Evolutionary conservation across 495 filamentous ascomycete species (phyloP).

Genomic region (Xylaria nigripes): DNA sequence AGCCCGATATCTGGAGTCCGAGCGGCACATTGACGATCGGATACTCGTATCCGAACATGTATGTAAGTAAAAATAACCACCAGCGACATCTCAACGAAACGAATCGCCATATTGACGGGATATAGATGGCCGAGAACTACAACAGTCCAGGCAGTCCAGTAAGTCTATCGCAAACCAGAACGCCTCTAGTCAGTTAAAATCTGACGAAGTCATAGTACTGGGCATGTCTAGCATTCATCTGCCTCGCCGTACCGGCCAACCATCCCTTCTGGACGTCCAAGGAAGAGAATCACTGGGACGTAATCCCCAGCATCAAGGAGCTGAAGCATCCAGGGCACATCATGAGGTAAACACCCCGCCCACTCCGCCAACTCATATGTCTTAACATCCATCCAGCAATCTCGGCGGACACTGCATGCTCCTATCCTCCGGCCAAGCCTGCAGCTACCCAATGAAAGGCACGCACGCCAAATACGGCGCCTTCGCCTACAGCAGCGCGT

Average conservation of each 20-base stretch:
- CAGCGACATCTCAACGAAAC: neutral
- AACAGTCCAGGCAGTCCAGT: constrained; percentile 57
- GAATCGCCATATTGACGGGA: constrained; percentile 9
- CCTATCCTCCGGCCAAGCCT: constrained; percentile 66
- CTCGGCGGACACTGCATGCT: constrained; percentile 62
- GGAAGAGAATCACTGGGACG: constrained; percentile 52
- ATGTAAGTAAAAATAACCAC: constrained; percentile 37
- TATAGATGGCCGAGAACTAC: constrained; percentile 62
- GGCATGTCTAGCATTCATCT: constrained; percentile 70
- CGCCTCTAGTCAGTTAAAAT: neutral
- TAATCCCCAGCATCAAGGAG: constrained; percentile 45
- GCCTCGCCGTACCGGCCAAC: constrained; percentile 54
- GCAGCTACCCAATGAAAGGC: constrained; percentile 69
- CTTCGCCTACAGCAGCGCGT: constrained; percentile 67
- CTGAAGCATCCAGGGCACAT: constrained; percentile 66
- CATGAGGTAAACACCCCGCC: constrained; percentile 32
- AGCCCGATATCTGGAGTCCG: constrained; percentile 61
- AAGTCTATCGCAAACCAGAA: constrained; percentile 10
- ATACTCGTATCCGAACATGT: constrained; percentile 73
- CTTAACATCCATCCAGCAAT: constrained; percentile 19
- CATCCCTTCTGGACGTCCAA: constrained; percentile 68
- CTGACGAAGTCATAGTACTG: constrained; percentile 48
- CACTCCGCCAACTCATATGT: neutral
- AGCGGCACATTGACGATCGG: constrained; percentile 69
- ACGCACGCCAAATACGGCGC: constrained; percentile 76